A percentile compares a stretch with the other conserved stretches of the same genome.
Evolutionary conservation across 2,329 filamentous ascomycete species (phyloP).

Genomic region (Exutisphaerella laricina): DNA sequence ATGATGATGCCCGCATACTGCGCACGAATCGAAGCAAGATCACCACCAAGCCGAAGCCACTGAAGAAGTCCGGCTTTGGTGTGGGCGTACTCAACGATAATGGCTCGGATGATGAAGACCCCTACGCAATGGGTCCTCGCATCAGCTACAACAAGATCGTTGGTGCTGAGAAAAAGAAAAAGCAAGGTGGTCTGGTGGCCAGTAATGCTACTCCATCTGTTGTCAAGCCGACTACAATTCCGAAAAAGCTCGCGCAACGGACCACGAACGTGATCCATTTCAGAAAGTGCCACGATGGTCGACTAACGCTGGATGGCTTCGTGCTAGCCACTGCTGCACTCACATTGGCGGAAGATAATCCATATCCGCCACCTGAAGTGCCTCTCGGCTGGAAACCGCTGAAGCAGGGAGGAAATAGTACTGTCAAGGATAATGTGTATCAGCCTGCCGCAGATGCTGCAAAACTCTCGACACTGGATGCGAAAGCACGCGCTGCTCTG

Average conservation of each 20-base stretch:
- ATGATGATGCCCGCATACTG: constrained; percentile 29
- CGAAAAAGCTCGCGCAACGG: constrained; percentile 51
- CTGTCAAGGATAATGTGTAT: constrained; percentile 39
- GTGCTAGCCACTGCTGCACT: constrained; percentile 53
- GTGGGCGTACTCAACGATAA: constrained; percentile 87
- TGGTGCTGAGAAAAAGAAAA: constrained; percentile 75
- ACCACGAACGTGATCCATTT: constrained; percentile 42
- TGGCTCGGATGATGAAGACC: constrained; percentile 91
- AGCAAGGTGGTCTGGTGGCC: constrained; percentile 42
- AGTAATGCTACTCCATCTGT: constrained; percentile 20
- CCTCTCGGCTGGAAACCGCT: constrained; percentile 68
- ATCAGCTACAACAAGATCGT: constrained; percentile 82
- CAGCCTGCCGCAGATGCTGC: constrained; percentile 71
- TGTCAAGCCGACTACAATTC: constrained; percentile 62
- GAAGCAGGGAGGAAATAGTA: constrained; percentile 32
- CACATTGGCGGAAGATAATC: constrained; percentile 42
- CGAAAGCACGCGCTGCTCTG: constrained; percentile 68
- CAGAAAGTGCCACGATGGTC: constrained; percentile 76
- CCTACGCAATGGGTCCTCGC: constrained; percentile 83
- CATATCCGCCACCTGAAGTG: constrained; percentile 61
- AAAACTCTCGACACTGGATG: constrained; percentile 68
- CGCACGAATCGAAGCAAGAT: constrained; percentile 30
- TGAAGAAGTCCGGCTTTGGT: constrained; percentile 70
- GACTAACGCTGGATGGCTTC: constrained; percentile 74
- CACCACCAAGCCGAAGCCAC: constrained; percentile 36